phyloP scores from a whole-genome alignment of 305 asterid genomes.

The Andrographis paniculata region DNA sequence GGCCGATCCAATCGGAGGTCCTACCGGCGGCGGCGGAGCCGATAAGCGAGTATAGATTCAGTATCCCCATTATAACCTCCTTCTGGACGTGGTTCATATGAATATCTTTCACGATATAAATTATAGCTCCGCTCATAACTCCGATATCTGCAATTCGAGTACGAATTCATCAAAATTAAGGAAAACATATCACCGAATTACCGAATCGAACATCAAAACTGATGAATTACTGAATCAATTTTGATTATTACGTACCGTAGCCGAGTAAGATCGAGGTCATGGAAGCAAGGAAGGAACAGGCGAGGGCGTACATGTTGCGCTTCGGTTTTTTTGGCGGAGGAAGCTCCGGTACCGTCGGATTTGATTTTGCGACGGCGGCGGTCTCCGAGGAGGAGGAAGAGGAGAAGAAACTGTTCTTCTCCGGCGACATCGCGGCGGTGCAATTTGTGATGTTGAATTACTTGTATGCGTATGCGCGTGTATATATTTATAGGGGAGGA shows the following conservation, averaged over 20 bases:
- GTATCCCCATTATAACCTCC: constrained; percentile 57
- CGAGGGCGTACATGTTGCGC: constrained; percentile 44
- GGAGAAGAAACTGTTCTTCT: background rate
- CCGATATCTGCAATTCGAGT: constrained; percentile 45
- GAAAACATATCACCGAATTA: no score
- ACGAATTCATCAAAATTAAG: background rate
- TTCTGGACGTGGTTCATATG: constrained; percentile 28
- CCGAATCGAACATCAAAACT: no score
- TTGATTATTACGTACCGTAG: constrained; percentile 29
- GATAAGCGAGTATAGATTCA: constrained; percentile 48
- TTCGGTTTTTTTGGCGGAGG: constrained; percentile 34
- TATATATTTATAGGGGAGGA: no score
- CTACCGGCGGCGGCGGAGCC: constrained; percentile 80
- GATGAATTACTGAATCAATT: no score
- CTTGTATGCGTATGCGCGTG: no score
- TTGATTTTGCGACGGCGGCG: constrained; percentile 15
- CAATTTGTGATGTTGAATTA: no score
- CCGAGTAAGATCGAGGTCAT: constrained; percentile 60
- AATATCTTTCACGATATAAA: constrained; percentile 37
- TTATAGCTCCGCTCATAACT: constrained; percentile 79
- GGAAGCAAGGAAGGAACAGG: constrained; percentile 50
- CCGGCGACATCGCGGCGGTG: constrained; percentile 25
- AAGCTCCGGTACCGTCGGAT: constrained; percentile 24
- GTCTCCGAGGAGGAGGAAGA: background rate
- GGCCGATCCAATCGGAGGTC: constrained; percentile 75